phyloP scores from a whole-genome alignment of 805 yeast species.

The Dipodascopsis uninucleata region DNA sequence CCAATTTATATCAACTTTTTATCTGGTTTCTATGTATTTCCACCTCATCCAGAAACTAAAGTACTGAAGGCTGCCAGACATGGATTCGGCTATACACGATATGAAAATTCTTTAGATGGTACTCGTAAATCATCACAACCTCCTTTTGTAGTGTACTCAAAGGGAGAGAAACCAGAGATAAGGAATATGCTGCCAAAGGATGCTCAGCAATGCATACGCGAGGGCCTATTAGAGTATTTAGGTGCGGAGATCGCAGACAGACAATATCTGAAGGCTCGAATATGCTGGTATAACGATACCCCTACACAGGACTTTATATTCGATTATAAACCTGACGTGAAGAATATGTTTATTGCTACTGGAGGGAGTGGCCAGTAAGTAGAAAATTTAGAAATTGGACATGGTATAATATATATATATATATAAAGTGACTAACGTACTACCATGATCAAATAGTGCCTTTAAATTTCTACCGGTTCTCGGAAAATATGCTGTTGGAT shows the following conservation, averaged over 20 bases:
- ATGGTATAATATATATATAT: neutral
- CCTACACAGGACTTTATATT: slow-evolving; percentile 37
- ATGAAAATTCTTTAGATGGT: neutral
- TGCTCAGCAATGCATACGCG: slow-evolving; percentile 17
- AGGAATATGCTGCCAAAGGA: slow-evolving; percentile 16
- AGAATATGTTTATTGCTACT: slow-evolving; percentile 35
- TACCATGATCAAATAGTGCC: slow-evolving; percentile 22
- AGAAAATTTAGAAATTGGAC: neutral
- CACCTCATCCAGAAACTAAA: slow-evolving; percentile 27
- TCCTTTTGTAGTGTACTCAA: slow-evolving; percentile 11
- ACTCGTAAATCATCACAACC: slow-evolving; percentile 19
- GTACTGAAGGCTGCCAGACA: slow-evolving; percentile 28
- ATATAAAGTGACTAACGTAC: neutral
- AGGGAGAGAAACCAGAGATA: slow-evolving; percentile 12
- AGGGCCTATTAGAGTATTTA: slow-evolving; percentile 12
- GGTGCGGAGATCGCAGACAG: slow-evolving; percentile 18
- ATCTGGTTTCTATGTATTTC: slow-evolving; percentile 28
- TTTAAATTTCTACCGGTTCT: slow-evolving; percentile 39
- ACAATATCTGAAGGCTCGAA: slow-evolving; percentile 36
- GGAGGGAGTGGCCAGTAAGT: slow-evolving; percentile 39
- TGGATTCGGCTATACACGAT: slow-evolving; percentile 28
- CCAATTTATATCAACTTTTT: slow-evolving; percentile 29
- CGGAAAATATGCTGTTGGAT: slow-evolving; percentile 37
- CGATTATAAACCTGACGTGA: slow-evolving; percentile 33
- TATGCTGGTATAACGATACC: slow-evolving; percentile 42